Evolutionary conservation across 305 asterid genomes (phyloP).

Genomic region (Plantago lanceolata): DNA sequence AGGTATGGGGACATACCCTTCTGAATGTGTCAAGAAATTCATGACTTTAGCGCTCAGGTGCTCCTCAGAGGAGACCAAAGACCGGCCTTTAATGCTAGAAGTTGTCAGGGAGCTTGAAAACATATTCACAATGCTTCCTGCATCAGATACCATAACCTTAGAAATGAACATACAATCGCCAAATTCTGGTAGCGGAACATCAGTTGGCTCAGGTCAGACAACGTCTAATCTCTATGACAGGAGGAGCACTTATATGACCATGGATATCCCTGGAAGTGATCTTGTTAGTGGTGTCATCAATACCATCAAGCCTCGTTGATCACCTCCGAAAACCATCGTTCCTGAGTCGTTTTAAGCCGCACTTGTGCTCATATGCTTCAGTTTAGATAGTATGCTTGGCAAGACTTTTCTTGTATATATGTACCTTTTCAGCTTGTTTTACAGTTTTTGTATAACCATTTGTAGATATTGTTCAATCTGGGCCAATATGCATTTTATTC

Average conservation of each 20-base stretch:
- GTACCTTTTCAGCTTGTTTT: too few relatives aligned
- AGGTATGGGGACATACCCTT: conserved; percentile 67
- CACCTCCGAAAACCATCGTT: background rate
- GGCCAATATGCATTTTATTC: too few relatives aligned
- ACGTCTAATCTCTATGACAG: conserved; percentile 33
- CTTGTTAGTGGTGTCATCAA: conserved; percentile 50
- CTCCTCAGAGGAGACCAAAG: conserved; percentile 64
- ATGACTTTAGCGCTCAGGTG: conserved; percentile 62
- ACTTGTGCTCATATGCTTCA: background rate
- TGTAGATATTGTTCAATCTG: too few relatives aligned
- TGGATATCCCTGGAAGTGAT: conserved; percentile 45
- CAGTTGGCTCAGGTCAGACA: conserved; percentile 27
- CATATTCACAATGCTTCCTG: conserved; percentile 45
- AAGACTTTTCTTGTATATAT: too few relatives aligned
- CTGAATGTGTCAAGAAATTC: conserved; percentile 56
- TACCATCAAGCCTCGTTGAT: conserved; percentile 56
- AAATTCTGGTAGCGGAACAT: conserved; percentile 29
- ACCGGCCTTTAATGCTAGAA: conserved; percentile 66
- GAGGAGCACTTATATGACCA: conserved; percentile 34
- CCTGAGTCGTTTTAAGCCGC: background rate
- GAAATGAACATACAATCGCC: conserved; percentile 23
- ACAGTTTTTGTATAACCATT: too few relatives aligned
- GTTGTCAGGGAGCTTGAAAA: conserved; percentile 75
- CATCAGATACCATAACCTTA: conserved; percentile 26
- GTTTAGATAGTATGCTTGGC: background rate